These are phyloP conservation scores for Pisolithus tinctorius DNA, from an alignment of 768 basidiomycete species.

Conservation along the genomic window DNA sequence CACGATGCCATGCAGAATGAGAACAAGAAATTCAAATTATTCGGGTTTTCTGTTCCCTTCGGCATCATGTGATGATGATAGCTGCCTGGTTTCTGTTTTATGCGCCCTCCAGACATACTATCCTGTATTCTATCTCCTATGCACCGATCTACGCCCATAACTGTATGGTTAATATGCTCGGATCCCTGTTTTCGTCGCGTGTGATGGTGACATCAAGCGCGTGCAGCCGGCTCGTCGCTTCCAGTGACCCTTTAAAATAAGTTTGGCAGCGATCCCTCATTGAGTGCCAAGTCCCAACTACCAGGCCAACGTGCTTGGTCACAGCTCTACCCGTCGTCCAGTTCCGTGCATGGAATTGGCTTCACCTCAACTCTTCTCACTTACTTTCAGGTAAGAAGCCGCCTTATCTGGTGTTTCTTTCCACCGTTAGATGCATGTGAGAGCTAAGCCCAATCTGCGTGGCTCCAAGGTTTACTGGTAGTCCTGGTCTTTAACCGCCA, in stretches of 20 bases:
- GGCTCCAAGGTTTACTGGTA: slow-evolving; percentile 11
- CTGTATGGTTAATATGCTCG: too few relatives aligned
- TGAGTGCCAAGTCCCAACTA: background rate
- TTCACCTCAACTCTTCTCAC: slow-evolving; percentile 8
- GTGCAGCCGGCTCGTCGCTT: background rate
- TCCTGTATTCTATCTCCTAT: background rate
- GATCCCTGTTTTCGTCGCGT: background rate
- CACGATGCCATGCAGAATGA: background rate
- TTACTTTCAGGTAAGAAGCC: slow-evolving; percentile 18
- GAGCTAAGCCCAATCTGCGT: slow-evolving; percentile 2
- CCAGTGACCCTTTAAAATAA: background rate
- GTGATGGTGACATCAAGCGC: background rate
- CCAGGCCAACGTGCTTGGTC: background rate
- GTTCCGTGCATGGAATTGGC: slow-evolving; percentile 23
- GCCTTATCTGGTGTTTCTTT: background rate
- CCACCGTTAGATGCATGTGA: background rate
- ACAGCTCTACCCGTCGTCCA: background rate
- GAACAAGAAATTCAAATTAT: slow-evolving; percentile 5
- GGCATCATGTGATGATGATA: slow-evolving; percentile 16
- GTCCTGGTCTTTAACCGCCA: slow-evolving; percentile 14
- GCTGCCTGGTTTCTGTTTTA: background rate
- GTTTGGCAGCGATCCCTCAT: background rate
- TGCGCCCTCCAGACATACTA: background rate
- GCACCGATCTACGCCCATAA: background rate
- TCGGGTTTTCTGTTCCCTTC: slow-evolving; percentile 13